Conservation (phyloP, 2,329 filamentous ascomycete genomes). For the Calonectria leucothoes region DNA sequence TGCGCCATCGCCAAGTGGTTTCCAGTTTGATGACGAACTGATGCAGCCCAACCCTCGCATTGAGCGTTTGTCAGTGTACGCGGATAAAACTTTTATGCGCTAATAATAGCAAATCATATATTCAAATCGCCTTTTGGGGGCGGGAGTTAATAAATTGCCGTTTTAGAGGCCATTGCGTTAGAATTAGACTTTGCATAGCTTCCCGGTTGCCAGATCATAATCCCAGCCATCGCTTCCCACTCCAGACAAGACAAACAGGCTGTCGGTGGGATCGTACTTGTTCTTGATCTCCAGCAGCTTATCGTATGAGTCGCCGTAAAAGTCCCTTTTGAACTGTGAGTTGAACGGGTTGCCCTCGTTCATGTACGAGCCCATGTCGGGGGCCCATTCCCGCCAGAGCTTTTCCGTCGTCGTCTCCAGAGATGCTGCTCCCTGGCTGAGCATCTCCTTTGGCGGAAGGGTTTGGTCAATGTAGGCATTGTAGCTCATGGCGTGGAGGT, state of each 20-base stretch:
- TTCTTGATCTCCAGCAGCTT: not conserved
- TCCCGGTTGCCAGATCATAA: not conserved
- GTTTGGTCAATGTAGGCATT: not conserved
- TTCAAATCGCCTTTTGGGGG: not conserved
- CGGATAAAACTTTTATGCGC: too few species aligned
- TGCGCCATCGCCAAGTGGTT: too few species aligned
- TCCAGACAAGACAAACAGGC: not conserved
- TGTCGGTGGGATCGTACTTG: not conserved
- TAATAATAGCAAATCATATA: too few species aligned
- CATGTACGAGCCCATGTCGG: not conserved
- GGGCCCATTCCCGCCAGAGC: not conserved
- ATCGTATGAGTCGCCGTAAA: not conserved
- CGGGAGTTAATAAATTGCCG: not conserved
- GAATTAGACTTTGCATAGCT: not conserved
- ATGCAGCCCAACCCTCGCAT: too few species aligned
- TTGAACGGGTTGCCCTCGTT: conserved; percentile 1
- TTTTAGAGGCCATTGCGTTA: not conserved
- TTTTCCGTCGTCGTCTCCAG: not conserved
- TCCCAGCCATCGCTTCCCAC: not conserved
- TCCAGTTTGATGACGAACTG: too few species aligned
- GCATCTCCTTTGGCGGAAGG: not conserved
- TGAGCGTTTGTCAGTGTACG: too few species aligned
- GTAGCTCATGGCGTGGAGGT: not conserved
- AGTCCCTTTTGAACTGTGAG: not conserved
- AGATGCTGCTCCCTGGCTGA: not conserved